Percentiles rank a stretch among this genome's conserved stretches.
phyloP scores from a whole-genome alignment of 805 yeast species.

The Candida ulmi region DNA sequence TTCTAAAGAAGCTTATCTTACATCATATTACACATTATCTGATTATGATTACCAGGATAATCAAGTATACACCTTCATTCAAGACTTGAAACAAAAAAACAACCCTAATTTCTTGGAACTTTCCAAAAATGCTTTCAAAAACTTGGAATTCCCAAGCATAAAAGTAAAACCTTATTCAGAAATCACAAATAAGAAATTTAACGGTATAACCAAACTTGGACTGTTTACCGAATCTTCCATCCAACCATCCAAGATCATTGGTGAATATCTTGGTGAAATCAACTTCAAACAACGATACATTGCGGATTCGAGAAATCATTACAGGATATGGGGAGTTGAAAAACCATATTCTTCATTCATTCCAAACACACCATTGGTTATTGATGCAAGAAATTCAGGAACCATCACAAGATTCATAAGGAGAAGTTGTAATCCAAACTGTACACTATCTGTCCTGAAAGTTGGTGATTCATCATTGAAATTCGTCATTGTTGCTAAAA shows the following conservation, averaged over 20 bases:
- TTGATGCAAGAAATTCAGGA: constrained; percentile 80
- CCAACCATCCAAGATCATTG: constrained; percentile 43
- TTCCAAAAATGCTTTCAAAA: constrained; percentile 19
- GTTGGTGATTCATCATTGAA: constrained; percentile 33
- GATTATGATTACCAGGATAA: constrained; percentile 39
- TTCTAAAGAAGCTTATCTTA: constrained; percentile 31
- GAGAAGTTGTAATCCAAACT: constrained; percentile 72
- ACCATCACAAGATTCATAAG: constrained; percentile 71
- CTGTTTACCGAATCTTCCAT: constrained; percentile 39
- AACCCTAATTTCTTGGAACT: constrained; percentile 15
- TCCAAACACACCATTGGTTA: constrained; percentile 52
- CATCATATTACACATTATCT: constrained; percentile 28
- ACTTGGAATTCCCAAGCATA: constrained; percentile 26
- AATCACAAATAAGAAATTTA: constrained; percentile 43
- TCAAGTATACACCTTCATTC: constrained; percentile 39
- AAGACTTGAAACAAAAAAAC: constrained; percentile 19
- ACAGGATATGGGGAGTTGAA: constrained; percentile 65
- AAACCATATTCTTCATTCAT: constrained; percentile 54
- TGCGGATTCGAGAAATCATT: constrained; percentile 67
- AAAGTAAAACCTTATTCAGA: constrained; percentile 58
- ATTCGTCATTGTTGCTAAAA: constrained; percentile 52
- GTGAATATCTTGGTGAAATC: constrained; percentile 70
- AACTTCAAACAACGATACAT: constrained; percentile 61
- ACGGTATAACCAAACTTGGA: constrained; percentile 67
- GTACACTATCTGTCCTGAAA: constrained; percentile 48